phyloP scores from a whole-genome alignment of 2,329 filamentous ascomycete species.

The Fusarium albosuccineum region DNA sequence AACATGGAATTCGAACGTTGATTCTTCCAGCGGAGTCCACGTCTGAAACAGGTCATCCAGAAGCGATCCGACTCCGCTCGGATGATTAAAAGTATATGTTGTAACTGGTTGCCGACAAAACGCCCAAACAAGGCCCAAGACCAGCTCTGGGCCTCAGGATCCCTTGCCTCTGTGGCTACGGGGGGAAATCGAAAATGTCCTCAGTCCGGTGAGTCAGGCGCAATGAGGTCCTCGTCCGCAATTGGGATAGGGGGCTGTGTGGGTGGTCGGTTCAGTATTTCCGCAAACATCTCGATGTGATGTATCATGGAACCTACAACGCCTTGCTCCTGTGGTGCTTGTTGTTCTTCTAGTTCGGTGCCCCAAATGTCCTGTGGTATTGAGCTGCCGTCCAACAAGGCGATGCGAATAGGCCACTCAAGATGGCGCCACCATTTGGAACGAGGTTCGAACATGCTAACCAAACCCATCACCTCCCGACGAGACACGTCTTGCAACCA shows the following conservation, averaged over 20 bases:
- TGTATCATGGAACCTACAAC: slow-evolving; percentile 54
- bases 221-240: slow-evolving; percentile 50
- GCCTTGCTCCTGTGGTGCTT: slow-evolving; percentile 48
- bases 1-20: background rate
- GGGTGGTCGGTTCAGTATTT: slow-evolving; percentile 51
- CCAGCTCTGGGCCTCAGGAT: slow-evolving; percentile 32
- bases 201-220: slow-evolving; percentile 52
- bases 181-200: slow-evolving; percentile 3
- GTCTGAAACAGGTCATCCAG: background rate
- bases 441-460: slow-evolving; percentile 69
- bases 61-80: background rate
- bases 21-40: background rate
- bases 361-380: slow-evolving; percentile 72
- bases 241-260: slow-evolving; percentile 47
- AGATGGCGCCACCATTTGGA: slow-evolving; percentile 72
- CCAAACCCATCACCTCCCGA: slow-evolving; percentile 74
- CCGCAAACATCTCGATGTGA: slow-evolving; percentile 57
- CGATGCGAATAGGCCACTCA: slow-evolving; percentile 71
- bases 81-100: slow-evolving; percentile 9
- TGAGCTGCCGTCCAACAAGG: slow-evolving; percentile 65
- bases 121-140: slow-evolving; percentile 21
- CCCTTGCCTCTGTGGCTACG: background rate
- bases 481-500: slow-evolving; percentile 77
- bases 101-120: slow-evolving; percentile 14
- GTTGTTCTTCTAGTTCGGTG: slow-evolving; percentile 61